A percentile compares a stretch with the other conserved stretches of the same genome.
Conservation (phyloP, 2,329 filamentous ascomycete genomes). For the Beauveria asiatica region DNA sequence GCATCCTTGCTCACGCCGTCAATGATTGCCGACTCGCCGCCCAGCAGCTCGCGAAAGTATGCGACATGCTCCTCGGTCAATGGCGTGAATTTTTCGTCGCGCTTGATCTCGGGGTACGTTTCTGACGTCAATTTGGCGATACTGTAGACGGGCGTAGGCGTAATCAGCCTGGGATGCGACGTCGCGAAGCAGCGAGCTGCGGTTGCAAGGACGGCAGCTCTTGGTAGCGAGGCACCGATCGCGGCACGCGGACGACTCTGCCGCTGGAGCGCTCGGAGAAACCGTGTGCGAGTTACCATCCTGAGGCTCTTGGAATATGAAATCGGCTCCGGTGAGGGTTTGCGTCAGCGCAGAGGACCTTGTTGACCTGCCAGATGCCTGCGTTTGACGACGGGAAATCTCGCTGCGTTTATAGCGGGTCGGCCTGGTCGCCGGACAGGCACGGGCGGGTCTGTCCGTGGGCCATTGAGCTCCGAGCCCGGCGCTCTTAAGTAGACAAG, state of each 20-base stretch:
- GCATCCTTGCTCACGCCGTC: slow-evolving; percentile 68
- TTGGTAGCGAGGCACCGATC: background rate
- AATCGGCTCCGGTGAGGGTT: background rate
- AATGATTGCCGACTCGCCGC: slow-evolving; percentile 68
- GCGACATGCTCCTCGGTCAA: slow-evolving; percentile 73
- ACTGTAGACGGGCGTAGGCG: slow-evolving; percentile 16
- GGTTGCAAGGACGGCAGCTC: background rate
- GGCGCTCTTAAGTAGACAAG: background rate
- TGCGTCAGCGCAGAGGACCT: background rate
- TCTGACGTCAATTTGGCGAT: slow-evolving; percentile 68
- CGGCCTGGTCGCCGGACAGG: background rate
- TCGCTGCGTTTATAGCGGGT: slow-evolving; percentile 2
- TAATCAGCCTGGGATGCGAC: slow-evolving; percentile 21
- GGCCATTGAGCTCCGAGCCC: background rate
- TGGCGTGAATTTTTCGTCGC: slow-evolving; percentile 65
- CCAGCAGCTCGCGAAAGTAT: slow-evolving; percentile 74
- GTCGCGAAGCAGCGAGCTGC: slow-evolving; percentile 21
- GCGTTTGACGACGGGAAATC: background rate
- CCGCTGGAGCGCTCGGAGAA: slow-evolving; percentile 14
- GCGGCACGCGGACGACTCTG: slow-evolving; percentile 3
- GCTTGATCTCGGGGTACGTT: slow-evolving; percentile 73
- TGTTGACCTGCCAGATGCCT: background rate
- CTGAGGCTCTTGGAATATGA: background rate
- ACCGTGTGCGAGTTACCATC: slow-evolving; percentile 16
- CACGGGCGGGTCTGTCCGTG: background rate